Evolutionary conservation across 805 yeast genomes (phyloP), one percentile per base, ranked within the genome.

Genomic region (Myxozyma udenii): DNA sequence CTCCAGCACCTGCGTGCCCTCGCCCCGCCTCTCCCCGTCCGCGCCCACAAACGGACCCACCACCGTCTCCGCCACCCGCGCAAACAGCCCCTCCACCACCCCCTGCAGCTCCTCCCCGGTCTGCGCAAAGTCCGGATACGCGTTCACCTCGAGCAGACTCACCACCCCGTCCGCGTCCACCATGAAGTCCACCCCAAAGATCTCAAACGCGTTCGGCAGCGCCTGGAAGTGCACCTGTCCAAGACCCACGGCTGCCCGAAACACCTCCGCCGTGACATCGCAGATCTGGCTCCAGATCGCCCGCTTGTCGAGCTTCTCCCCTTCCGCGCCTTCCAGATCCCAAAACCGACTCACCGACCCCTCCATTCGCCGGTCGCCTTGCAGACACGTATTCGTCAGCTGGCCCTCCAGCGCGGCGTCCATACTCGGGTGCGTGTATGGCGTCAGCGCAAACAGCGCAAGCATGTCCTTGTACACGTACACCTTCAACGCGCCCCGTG

Each of bases 51-150:
- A 58, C 16, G 62, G 62, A 11, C 24, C 30, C 7, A 58, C 48
- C 3, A 58, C 41, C 21, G 46, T 36, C 16, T 32, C 47, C 16
- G 43, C 40, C 6, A 58, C 62, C 5, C 36, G 14, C 26, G 26
- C 30, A 36, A 59, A 55, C 38, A 59, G 23, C 2, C 56, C 58
- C 23, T 55, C 52, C 14, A 93, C 85, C 21, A 88, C 63, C 1
- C 61, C 72, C 63, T 84, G 85, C 61, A 91, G 72, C 5, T 78
- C 84, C 14, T 72, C 78, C 16, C 98, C 98, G 0, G 98, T 93
- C 69, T 93, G 98, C 64, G 88, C 89, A 71, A 93, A 93, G 66
- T 93, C 98, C 0, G 98, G 98, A 64, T 84, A 93, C 14, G 98
- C 84, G 64, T 93, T 93, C 41, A 89, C 87, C 67, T 93, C 98